Base-by-base conservation (phyloP, 1,284 basidiomycete genomes). In the Stereum hirsutum region DNA sequence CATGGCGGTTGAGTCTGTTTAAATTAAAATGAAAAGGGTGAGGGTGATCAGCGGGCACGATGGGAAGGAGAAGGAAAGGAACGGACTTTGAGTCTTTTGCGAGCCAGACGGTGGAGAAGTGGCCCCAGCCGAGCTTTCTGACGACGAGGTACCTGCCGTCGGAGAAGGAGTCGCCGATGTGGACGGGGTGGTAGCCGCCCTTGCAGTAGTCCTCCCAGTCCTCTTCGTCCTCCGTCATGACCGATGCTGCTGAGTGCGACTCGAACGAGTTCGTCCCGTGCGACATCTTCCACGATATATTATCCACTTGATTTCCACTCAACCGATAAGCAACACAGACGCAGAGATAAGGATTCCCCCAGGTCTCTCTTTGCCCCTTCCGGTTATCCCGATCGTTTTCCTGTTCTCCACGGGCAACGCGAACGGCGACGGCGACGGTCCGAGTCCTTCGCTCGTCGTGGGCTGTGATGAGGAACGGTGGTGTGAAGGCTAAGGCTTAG, bases 71-170 rank as follows among this genome's bases (percentile, higher is more conserved):
- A 24, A 11, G 39, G 38, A 25, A 39, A 39, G 23, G 12, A n/a
- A 30, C 81, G 58, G 61, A 93, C 91, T 81, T 86, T 60, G 73
- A 74, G 60, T 95, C 91, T 55, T 80, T 81, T 24, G 90, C 89
- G 0, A 95, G 73, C 91, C 91, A 95, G 8, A 95, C 91, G 1
- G 91, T 93, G 1, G 85, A 89, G 65, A 99, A 99, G 64, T 99
- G 96, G 34, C 96, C 95, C 85, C 95, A 99, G 26, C 95, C 96
- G 11, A 99, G 81, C 65, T 99, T 99, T 50, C 95, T 71, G 45
- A 97, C 92, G 54, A 98, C 89, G 53, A 81, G 63, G 62, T 99
- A 99, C 37, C 95, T 70, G 7, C 79, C 88, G 51, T 91, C 81
- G 44, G 87, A 90, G 63, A 97, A 97, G 23, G 74, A 63, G 65